A percentile compares a stretch with the other conserved stretches of the same genome.
phyloP scores from a whole-genome alignment of 1,139 yeast genomes.

The Blastobotrys proliferans region DNA sequence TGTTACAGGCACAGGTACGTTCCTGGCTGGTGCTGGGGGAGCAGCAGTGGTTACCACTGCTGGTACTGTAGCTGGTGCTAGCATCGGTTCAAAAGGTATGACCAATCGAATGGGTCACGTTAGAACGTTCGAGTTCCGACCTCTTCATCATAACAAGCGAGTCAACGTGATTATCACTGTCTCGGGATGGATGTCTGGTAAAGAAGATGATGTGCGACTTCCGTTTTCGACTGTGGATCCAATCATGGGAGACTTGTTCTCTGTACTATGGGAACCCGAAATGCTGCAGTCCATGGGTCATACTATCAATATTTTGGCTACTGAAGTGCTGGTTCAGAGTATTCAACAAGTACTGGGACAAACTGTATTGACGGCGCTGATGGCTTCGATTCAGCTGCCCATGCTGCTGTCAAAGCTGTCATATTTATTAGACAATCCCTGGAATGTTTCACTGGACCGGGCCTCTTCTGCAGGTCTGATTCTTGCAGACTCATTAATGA shows the following conservation, averaged over 20 bases:
- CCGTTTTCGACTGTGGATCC: conserved; percentile 98
- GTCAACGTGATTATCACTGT: conserved; percentile 87
- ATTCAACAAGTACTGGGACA: conserved; percentile 94
- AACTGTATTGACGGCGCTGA: conserved; percentile 83
- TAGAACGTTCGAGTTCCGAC: conserved; percentile 87
- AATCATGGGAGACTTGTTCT: conserved; percentile 92
- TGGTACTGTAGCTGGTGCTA: conserved; percentile 87
- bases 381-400: conserved; percentile 95
- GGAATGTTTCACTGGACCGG: conserved; percentile 95
- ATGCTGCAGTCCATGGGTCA: conserved; percentile 96
- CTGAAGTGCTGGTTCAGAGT: conserved; percentile 88
- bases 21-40: conserved; percentile 96
- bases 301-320: conserved; percentile 87
- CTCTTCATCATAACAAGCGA: conserved; percentile 85
- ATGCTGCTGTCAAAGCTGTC: conserved; percentile 87
- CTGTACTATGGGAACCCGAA: conserved; percentile 96
- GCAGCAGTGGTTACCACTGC: conserved; percentile 91
- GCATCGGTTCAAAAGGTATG: conserved; percentile 85
- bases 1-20: conserved; percentile 84
- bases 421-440: conserved; percentile 90
- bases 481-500: conserved; percentile 82
- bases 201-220: conserved; percentile 89
- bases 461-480: conserved; percentile 97
- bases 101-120: conserved; percentile 85
- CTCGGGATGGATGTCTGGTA: conserved; percentile 97